These are phyloP conservation scores for Sugiyamaella grinbergsii DNA, from an alignment of 1,139 yeast genomes.

Conservation along the genomic window DNA sequence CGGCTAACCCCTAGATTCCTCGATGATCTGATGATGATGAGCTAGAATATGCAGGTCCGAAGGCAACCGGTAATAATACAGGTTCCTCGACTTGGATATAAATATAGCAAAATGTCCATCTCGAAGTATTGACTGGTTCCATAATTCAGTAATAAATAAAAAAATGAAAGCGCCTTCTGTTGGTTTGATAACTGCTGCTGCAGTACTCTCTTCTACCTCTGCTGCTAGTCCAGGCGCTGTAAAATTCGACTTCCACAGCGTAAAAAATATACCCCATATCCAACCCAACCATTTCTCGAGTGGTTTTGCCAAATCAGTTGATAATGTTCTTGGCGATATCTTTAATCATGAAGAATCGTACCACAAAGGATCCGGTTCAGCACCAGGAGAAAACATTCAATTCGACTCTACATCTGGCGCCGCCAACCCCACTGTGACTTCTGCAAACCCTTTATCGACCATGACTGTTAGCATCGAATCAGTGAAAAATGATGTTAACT, in stretches of 20 bases:
- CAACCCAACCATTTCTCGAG: neutral
- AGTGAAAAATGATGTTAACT: conserved; percentile 6
- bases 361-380: too few relatives aligned
- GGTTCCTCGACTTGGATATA: neutral
- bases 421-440: neutral
- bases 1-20: conserved; percentile 11
- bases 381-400: neutral
- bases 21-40: neutral
- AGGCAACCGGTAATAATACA: neutral
- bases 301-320: neutral
- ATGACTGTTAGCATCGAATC: neutral
- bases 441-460: neutral
- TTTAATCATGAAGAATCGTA: conserved; percentile 1
- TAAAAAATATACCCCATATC: conserved; percentile 5
- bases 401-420: neutral
- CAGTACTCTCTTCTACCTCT: neutral
- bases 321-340: neutral
- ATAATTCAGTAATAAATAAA: neutral
- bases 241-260: conserved; percentile 17
- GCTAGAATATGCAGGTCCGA: conserved; percentile 1
- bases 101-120: neutral
- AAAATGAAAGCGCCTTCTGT: conserved; percentile 2
- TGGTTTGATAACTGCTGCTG: neutral
- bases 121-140: neutral
- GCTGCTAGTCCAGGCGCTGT: conserved; percentile 16